Conservation (phyloP, 2,329 filamentous ascomycete genomes). For the Rachicladosporium sp. region DNA sequence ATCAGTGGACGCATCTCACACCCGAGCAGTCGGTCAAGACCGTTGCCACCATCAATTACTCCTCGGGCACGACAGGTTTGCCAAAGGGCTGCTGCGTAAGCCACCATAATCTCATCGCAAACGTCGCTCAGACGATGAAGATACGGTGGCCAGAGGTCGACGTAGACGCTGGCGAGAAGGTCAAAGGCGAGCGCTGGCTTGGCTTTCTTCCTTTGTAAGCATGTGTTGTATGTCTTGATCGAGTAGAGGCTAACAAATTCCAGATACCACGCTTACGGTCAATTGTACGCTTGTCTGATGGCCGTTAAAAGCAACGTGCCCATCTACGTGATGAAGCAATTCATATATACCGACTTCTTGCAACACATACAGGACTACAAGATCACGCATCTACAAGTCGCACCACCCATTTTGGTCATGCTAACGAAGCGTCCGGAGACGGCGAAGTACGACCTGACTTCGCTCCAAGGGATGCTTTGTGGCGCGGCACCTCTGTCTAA, state of each 20-base stretch:
- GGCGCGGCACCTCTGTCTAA: constrained; percentile 55
- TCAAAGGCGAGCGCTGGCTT: constrained; percentile 34
- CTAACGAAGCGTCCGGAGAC: constrained; percentile 60
- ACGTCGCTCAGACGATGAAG: constrained; percentile 45
- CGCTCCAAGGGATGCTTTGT: constrained; percentile 45
- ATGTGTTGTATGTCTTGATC: constrained; percentile 31
- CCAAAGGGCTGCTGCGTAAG: constrained; percentile 76
- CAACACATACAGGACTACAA: constrained; percentile 53
- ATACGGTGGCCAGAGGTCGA: constrained; percentile 16
- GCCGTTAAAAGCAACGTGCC: constrained; percentile 45
- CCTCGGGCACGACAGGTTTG: constrained; percentile 64
- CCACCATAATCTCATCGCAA: constrained; percentile 66
- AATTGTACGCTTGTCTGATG: constrained; percentile 56
- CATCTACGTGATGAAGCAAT: constrained; percentile 67
- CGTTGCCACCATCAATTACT: constrained; percentile 64
- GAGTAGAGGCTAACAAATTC: constrained; percentile 42
- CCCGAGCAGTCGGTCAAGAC: constrained; percentile 40
- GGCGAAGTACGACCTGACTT: constrained; percentile 55
- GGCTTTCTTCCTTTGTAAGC: constrained; percentile 29
- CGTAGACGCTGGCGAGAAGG: constrained; percentile 17
- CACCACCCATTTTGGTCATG: constrained; percentile 63
- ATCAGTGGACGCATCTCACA: constrained; percentile 50
- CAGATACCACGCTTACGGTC: constrained; percentile 40
- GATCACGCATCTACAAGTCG: constrained; percentile 54
- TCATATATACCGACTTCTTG: constrained; percentile 63